Evolutionary conservation across 192 early-diverging fungal genomes (phyloP).

Genomic region (Coemansia sp.): DNA sequence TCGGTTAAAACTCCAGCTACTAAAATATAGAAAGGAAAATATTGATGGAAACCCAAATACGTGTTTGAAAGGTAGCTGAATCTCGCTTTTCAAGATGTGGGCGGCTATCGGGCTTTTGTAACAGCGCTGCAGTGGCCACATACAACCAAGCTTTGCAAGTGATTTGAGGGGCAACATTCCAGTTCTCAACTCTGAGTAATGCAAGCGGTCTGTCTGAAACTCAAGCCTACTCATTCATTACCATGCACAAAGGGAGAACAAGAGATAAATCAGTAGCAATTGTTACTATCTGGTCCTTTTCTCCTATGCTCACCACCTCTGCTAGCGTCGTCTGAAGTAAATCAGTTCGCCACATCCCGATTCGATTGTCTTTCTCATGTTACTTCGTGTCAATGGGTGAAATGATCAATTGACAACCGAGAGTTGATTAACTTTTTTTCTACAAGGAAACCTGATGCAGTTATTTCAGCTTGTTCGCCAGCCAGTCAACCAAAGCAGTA

Average conservation of each 20-base stretch:
- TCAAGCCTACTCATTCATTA: background rate
- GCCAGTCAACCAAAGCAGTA: background rate
- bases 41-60: background rate
- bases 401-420: background rate
- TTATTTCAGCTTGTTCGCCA: background rate
- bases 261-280: conserved; percentile 2
- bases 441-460: background rate
- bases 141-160: background rate
- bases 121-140: background rate
- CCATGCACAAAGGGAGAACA: background rate
- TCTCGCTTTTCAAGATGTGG: background rate
- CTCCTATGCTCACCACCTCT: background rate
- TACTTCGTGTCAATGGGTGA: background rate
- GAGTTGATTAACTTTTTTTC: background rate
- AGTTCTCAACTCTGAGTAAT: background rate
- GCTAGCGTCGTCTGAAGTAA: background rate
- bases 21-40: background rate
- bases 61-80: background rate
- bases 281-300: conserved; percentile 7
- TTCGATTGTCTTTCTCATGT: background rate
- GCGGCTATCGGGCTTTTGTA: background rate
- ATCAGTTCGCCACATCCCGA: background rate
- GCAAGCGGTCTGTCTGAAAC: background rate
- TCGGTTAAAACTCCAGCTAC: no score
- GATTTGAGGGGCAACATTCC: background rate